Conservation (phyloP, 2,329 filamentous ascomycete species). For the Sarocladium strictum region DNA sequence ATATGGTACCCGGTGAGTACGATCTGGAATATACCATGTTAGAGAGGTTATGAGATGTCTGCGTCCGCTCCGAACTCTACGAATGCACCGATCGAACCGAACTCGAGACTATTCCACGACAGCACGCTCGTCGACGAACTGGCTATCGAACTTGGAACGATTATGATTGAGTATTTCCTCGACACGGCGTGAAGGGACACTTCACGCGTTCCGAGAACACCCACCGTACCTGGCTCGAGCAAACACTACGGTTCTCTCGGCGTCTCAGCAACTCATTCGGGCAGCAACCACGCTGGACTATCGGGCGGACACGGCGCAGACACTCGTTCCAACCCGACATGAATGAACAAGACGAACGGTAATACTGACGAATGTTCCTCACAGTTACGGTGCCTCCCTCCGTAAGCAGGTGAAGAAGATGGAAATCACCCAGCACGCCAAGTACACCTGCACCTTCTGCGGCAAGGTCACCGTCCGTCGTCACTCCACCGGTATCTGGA, state of each 20-base stretch:
- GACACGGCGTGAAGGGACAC: too few relatives aligned
- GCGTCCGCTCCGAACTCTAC: neutral
- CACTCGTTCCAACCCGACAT: neutral
- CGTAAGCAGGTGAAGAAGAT: slow-evolving; percentile 98
- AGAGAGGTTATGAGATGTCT: slow-evolving; percentile 9
- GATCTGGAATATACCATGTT: neutral
- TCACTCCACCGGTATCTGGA: slow-evolving; percentile 90
- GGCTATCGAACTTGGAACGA: too few relatives aligned
- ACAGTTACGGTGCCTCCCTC: slow-evolving; percentile 96
- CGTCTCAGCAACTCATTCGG: too few relatives aligned
- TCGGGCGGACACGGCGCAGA: neutral
- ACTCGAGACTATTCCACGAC: neutral
- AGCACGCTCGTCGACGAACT: neutral
- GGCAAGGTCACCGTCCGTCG: slow-evolving; percentile 93
- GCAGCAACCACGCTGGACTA: too few relatives aligned
- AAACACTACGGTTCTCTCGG: too few relatives aligned
- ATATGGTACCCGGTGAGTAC: slow-evolving; percentile 87
- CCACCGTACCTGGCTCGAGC: too few relatives aligned
- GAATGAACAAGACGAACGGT: neutral
- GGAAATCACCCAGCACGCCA: slow-evolving; percentile 98
- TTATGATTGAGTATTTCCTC: too few relatives aligned
- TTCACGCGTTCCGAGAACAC: too few relatives aligned
- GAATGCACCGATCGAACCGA: neutral
- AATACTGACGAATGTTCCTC: slow-evolving; percentile 20
- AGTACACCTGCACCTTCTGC: slow-evolving; percentile 97